Evolutionary conservation across 352 stramenopile species (phyloP).

Genomic region (Paralagenidium karlingii): DNA sequence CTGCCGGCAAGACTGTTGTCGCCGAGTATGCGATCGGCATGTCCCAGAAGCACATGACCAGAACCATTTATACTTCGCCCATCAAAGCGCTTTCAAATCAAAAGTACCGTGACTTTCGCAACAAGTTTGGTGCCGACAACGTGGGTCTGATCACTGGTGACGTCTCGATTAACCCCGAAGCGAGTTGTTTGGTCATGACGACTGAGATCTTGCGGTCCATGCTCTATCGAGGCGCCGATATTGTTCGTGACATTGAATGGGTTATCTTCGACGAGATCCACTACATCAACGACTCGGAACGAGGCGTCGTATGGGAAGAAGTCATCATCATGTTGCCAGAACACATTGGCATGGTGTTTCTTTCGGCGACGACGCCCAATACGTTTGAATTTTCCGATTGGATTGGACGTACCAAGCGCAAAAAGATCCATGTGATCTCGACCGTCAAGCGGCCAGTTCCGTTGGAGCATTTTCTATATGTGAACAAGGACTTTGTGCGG

Average conservation of each 20-base stretch:
- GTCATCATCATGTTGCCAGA: constrained; percentile 97
- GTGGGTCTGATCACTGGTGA: constrained; percentile 97
- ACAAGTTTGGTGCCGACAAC: constrained; percentile 87
- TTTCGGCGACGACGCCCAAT: constrained; percentile 98
- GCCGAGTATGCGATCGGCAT: constrained; percentile 98
- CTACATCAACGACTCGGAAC: constrained; percentile 97
- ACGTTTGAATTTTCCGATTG: constrained; percentile 98
- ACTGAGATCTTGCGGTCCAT: constrained; percentile 96
- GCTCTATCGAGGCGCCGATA: constrained; percentile 91
- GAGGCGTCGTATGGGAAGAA: constrained; percentile 96
- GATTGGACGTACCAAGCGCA: constrained; percentile 95
- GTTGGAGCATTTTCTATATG: constrained; percentile 93
- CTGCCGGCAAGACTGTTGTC: constrained; percentile 95
- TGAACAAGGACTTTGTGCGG: constrained; percentile 89
- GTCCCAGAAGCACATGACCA: constrained; percentile 81
- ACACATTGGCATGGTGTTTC: constrained; percentile 96
- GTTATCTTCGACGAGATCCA: constrained; percentile 97
- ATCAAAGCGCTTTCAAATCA: constrained; percentile 98
- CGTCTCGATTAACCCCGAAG: constrained; percentile 92
- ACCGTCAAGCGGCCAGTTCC: constrained; percentile 96
- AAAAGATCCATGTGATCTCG: constrained; percentile 95
- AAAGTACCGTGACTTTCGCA: constrained; percentile 97
- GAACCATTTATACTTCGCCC: constrained; percentile 96
- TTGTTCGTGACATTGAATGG: constrained; percentile 97
- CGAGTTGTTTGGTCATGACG: constrained; percentile 97